Conservation (phyloP, 495 filamentous ascomycete species). For the Trichoderma parareesei region DNA sequence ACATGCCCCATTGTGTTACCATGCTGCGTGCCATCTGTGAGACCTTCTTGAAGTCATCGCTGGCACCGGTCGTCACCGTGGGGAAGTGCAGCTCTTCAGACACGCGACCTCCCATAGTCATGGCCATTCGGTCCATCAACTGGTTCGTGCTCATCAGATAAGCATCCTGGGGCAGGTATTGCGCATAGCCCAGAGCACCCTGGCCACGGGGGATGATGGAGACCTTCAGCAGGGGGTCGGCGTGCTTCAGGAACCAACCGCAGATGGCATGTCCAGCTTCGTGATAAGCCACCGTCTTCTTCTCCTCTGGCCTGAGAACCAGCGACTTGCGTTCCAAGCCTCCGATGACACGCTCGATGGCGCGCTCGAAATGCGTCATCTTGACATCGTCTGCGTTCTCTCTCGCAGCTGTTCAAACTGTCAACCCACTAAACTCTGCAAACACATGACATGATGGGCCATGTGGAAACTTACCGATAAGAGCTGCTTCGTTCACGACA, state of each 20-base stretch:
- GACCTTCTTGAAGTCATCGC: conserved; percentile 98
- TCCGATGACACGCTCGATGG: conserved; percentile 93
- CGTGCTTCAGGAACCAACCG: conserved; percentile 95
- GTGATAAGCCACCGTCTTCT: conserved; percentile 92
- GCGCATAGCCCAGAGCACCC: conserved; percentile 89
- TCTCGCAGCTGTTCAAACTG: conserved; percentile 60
- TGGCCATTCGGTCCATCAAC: conserved; percentile 99
- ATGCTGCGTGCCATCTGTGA: conserved; percentile 90
- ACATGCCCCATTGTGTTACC: conserved; percentile 99
- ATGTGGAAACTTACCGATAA: conserved; percentile 67
- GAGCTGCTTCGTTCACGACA: conserved; percentile 92
- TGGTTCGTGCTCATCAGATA: conserved; percentile 94
- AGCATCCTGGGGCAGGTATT: conserved; percentile 88
- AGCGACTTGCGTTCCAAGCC: conserved; percentile 94
- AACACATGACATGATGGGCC: no score
- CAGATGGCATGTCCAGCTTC: conserved; percentile 98
- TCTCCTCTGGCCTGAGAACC: conserved; percentile 86
- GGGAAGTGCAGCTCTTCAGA: conserved; percentile 95
- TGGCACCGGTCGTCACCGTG: conserved; percentile 87
- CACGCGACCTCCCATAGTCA: conserved; percentile 92
- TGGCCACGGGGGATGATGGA: conserved; percentile 95
- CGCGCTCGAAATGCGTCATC: conserved; percentile 91
- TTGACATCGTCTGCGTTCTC: conserved; percentile 63
- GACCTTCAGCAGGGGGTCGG: conserved; percentile 94
- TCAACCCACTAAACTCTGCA: conserved; percentile 22